Percentiles rank a stretch among this genome's conserved stretches.
These are phyloP conservation scores for Sugiyamaella novakii DNA, from an alignment of 1,139 yeast genomes.

Conservation along the genomic window DNA sequence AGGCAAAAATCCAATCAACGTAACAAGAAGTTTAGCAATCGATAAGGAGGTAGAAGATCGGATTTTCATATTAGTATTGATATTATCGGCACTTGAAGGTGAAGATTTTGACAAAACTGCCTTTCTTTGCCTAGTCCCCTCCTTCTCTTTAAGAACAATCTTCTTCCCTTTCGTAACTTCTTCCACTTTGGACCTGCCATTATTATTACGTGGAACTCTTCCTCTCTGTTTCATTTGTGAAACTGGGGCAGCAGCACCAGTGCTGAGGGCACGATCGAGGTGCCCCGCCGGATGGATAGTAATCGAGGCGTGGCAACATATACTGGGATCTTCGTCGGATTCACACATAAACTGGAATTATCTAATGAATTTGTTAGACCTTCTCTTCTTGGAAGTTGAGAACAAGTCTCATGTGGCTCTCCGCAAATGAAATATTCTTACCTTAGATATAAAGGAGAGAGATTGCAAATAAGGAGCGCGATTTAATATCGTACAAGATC, in stretches of 20 bases:
- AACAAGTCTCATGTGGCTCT: no score
- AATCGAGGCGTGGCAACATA: slow-evolving; percentile 25
- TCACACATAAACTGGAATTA: slow-evolving; percentile 26
- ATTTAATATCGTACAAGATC: not conserved
- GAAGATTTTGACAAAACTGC: not conserved
- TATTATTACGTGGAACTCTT: slow-evolving; percentile 3
- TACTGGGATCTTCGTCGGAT: slow-evolving; percentile 29
- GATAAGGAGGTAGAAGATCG: slow-evolving; percentile 6
- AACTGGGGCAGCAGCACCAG: slow-evolving; percentile 14
- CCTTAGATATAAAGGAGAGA: no score
- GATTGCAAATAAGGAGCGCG: not conserved
- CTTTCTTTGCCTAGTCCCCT: not conserved
- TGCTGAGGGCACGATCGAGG: slow-evolving; percentile 5
- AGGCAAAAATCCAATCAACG: slow-evolving; percentile 31
- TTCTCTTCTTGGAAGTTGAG: no score
- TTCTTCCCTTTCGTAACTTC: not conserved
- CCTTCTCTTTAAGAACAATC: not conserved
- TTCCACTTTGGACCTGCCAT: not conserved
- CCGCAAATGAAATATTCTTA: no score
- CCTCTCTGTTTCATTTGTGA: not conserved
- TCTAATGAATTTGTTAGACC: no score
- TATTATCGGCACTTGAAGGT: not conserved
- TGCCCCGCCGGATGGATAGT: slow-evolving; percentile 4
- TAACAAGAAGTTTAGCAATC: slow-evolving; percentile 28
- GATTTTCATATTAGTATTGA: not conserved